Base-by-base conservation (phyloP, 2,329 filamentous ascomycete genomes). In the Lasiodiplodia citricola region DNA sequence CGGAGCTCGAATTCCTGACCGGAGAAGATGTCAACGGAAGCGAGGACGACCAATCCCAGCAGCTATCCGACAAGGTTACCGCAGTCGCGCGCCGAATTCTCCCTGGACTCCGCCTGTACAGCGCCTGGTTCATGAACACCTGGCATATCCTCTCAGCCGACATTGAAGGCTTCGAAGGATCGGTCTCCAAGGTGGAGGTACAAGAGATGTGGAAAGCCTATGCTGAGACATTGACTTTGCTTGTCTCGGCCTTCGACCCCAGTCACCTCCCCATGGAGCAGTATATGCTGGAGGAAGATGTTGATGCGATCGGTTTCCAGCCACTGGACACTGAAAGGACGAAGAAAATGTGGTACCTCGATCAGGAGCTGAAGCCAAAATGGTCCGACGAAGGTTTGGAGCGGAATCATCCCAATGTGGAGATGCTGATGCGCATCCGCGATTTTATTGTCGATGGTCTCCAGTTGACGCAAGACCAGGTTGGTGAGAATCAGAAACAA, bases 241-340 rank as follows among this genome's bases (percentile, higher is more conserved):
- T 92, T 35, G 84, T 84, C 10, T 85, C 85, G 2, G 85, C 83
- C 21, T 91, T 91, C 71, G 84, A 88, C 23, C 83, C 88, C 37
- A 80, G 83, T 58, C 81, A 85, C 52, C 81, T 92, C 37, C 83
- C 85, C 2, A 80, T 84, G 50, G 79, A 90, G 35, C 81, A 84
- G 14, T 92, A 92, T 75, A 82, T 92, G 73, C 82, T 92, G 3
- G 87, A 90, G 70, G 90, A 92, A 75, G 90, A 92, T 75, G 86
- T 87, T 68, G 87, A 89, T 66, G 90, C 87, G 3, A 81, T 91
- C 70, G 89, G 87, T 0, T 92, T 92, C 75, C 83, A 84, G 71
- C 90, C 90, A 0, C 79, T 92, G 25, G 79, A 85, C 54, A 82
- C 83, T 41, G 80, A 83, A 3, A 79, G 83, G 50, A 85, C 84